A percentile compares a stretch with the other conserved stretches of the same genome.
These are phyloP conservation scores for Histomonas meleagridis DNA, from an alignment of 208 protist genomes.

Conservation along the genomic window DNA sequence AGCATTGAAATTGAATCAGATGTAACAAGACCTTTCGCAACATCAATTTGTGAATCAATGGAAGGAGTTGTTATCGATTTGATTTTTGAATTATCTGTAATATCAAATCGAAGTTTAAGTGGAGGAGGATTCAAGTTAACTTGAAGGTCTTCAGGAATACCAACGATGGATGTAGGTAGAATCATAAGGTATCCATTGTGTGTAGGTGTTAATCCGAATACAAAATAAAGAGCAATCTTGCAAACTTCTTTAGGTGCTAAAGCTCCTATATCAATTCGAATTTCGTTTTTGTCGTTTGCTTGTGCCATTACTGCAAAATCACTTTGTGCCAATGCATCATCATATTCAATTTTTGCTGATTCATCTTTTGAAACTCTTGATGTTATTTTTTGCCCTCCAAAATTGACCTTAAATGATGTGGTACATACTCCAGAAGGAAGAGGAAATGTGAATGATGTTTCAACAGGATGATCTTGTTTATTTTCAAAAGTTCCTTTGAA, in stretches of 20 bases:
- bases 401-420: neutral
- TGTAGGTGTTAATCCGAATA: neutral
- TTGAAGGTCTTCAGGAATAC: neutral
- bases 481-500: constrained; percentile 23
- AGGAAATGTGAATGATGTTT: neutral
- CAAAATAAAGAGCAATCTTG: neutral
- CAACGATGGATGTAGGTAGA: neutral
- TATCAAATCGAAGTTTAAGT: neutral
- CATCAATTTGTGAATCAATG: neutral
- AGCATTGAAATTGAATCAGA: neutral
- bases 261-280: neutral
- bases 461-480: neutral
- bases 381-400: neutral
- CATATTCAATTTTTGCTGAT: neutral
- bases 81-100: neutral
- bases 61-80: neutral
- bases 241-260: neutral
- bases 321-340: neutral
- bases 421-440: neutral
- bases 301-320: constrained; percentile 2
- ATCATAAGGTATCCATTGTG: neutral
- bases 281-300: neutral
- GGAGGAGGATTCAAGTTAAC: neutral
- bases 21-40: neutral
- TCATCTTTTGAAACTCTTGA: neutral